Evolutionary conservation across 2,329 filamentous ascomycete genomes (phyloP), one percentile per base, ranked within the genome.

Genomic region (Fusarium torulosum): DNA sequence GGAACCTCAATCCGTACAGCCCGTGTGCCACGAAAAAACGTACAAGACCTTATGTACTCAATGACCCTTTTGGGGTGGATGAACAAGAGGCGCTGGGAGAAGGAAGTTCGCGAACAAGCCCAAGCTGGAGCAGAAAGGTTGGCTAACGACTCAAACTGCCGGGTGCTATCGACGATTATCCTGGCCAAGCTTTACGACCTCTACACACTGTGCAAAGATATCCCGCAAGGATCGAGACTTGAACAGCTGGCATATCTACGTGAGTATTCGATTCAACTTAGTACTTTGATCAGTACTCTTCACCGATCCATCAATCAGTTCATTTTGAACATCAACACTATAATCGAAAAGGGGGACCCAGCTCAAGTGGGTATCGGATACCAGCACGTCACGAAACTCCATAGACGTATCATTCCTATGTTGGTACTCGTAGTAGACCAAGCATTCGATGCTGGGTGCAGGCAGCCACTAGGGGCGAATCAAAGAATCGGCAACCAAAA

Each of bases 401-500:
- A 53, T 27, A 46, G 21, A 10, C 63, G 44, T 13, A 68, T 77
- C 14, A 68, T 77, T 7, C 75, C 75, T 4, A 66, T 74, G 55
- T 50, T 75, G 8, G 58, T 75, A 17, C 31, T 75, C 9, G 23
- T 67, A 5, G 38, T 77, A 8, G 69, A 65, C 37, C 20, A 62
- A 67, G 31, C 47, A 49, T 73, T 76, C 35, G 13, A 72, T 33
- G 60, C 63, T 40, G 68, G 72, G 23, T 50, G 67, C 13, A 35
- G 47, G 27, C 29, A 45, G 15, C 9, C 31, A 14, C 15, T 23
- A 4, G n/a, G 31, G 6, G 27, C 23, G 10, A 37, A 20, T 21
- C n/a, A 49, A 5, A 51, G 29, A 13, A 19, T 42, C 3, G 4
- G 37, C 6, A 8, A 20, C 13, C 52, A 46, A n/a, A 55, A 21